Evolutionary conservation across 306 rosid species (phyloP).

Genomic region (Prunus mira): DNA sequence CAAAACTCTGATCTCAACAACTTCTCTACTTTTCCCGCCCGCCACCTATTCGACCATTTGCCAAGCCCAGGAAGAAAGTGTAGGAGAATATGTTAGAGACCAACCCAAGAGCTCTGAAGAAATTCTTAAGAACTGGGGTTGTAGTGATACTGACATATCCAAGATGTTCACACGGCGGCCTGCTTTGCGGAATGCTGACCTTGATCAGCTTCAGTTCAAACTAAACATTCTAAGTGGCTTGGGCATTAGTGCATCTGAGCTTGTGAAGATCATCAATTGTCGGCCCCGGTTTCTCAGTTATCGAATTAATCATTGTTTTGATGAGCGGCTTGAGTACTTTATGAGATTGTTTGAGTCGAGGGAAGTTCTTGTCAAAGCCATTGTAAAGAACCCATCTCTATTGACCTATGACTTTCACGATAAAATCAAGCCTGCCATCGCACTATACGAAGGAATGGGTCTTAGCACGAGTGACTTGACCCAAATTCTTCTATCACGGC

Average conservation of each 20-base stretch:
- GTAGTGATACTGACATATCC: conserved; percentile 47
- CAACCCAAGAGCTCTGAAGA: conserved; percentile 31
- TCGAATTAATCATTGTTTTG: conserved; percentile 37
- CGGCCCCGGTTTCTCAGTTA: conserved; percentile 56
- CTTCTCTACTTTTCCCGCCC: conserved; percentile 24
- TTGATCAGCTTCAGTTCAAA: conserved; percentile 39
- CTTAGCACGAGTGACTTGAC: conserved; percentile 50
- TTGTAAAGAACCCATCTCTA: conserved; percentile 68
- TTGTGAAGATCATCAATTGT: conserved; percentile 58
- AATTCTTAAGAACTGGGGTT: conserved; percentile 66
- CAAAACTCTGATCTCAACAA: not conserved
- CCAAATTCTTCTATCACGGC: conserved; percentile 49
- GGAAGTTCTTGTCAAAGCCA: conserved; percentile 54
- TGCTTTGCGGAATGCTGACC: conserved; percentile 39
- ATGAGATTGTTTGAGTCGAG: conserved; percentile 56
- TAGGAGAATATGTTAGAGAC: conserved; percentile 12
- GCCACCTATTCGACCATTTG: conserved; percentile 58
- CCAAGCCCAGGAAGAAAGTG: conserved; percentile 26
- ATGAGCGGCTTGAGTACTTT: conserved; percentile 51
- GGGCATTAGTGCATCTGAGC: conserved; percentile 54
- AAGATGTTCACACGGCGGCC: conserved; percentile 44
- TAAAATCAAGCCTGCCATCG: conserved; percentile 38
- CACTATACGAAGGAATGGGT: conserved; percentile 57
- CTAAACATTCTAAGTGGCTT: conserved; percentile 45
- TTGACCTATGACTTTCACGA: conserved; percentile 38